Evolutionary conservation across 1,284 basidiomycete genomes (phyloP).

Genomic region (Boletus mariae): DNA sequence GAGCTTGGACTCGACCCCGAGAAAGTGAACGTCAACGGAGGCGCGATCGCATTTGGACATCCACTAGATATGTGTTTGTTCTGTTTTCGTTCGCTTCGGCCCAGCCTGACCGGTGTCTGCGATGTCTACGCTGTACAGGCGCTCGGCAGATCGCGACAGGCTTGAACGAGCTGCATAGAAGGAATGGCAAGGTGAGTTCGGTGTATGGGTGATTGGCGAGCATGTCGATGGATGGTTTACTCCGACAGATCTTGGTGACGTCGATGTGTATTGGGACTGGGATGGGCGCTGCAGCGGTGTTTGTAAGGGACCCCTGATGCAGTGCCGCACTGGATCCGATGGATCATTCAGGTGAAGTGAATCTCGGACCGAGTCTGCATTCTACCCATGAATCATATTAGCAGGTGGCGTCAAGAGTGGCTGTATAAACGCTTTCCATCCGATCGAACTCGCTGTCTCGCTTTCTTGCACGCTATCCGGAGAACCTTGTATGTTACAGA

Average conservation of each 20-base stretch:
- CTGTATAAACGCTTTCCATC: background rate
- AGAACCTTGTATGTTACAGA: too few species aligned
- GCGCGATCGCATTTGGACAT: slow-evolving; percentile 86
- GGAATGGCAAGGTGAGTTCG: slow-evolving; percentile 65
- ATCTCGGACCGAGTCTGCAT: background rate
- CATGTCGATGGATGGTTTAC: background rate
- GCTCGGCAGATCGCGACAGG: slow-evolving; percentile 87
- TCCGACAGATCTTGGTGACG: slow-evolving; percentile 62
- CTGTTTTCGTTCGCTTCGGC: background rate
- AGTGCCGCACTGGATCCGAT: background rate
- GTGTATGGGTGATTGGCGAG: background rate
- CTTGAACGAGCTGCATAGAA: slow-evolving; percentile 74
- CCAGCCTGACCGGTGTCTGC: slow-evolving; percentile 23
- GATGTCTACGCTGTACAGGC: slow-evolving; percentile 73
- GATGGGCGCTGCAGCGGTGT: slow-evolving; percentile 82
- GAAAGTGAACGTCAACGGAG: slow-evolving; percentile 87
- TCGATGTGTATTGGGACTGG: slow-evolving; percentile 89
- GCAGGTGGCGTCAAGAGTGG: background rate
- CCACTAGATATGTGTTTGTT: slow-evolving; percentile 67
- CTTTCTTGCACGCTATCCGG: too few species aligned
- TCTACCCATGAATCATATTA: background rate
- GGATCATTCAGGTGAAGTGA: background rate
- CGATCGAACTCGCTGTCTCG: too few species aligned
- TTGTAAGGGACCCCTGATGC: slow-evolving; percentile 49
- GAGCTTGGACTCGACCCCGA: slow-evolving; percentile 66